Evolutionary conservation across 176 grass and related monocot genomes (phyloP), one percentile per base, ranked within the genome.

Genomic region (Eremochloa ophiuroides): DNA sequence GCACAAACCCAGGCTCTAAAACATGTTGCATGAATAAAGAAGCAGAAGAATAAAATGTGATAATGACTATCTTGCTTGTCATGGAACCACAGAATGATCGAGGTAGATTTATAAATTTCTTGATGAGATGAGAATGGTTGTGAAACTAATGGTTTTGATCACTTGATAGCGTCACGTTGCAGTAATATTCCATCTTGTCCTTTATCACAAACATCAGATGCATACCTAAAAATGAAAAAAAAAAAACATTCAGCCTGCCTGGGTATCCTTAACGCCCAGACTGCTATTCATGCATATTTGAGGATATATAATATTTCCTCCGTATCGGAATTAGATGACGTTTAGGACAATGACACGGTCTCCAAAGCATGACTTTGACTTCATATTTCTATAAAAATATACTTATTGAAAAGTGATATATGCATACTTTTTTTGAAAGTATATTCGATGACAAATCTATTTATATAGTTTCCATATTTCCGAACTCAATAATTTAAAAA

Each of bases 11-110:
- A n/a, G n/a, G 66, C 7, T 50, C 56, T 44, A 51, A 15, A 12
- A 42, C 35, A 67, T 87, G 40, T 81, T 74, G n/a, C 71, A 78
- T 69, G 35, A 33, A 83, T 75, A 90, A 87, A 48, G 11, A 16
- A 71, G 38, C 16, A 75, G 77, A 39, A 56, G 17, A 44, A 68
- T 33, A 79, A 69, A 10, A 15, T 69, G 51, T 80, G 8, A 63
- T 75, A 61, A 27, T 43, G 62, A 16, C 0, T 16, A 61, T 80
- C 6, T 51, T 75, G 22, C 37, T 42, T 86, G 55, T 53, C 3
- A n/a, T 63, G 15, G 44, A 73, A 47, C 70, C 4, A 46, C 17
- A 83, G 37, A 67, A 46, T 70, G 38, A 34, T 42, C 29, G 26
- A 43, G 33, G 6, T 62, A 61, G 2, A 78, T 61, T 26, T 9